Percentiles rank a stretch among this genome's conserved stretches.
Evolutionary conservation across 2,329 filamentous ascomycete species (phyloP).

Genomic region (Aspergillus oerlinghausenensis): DNA sequence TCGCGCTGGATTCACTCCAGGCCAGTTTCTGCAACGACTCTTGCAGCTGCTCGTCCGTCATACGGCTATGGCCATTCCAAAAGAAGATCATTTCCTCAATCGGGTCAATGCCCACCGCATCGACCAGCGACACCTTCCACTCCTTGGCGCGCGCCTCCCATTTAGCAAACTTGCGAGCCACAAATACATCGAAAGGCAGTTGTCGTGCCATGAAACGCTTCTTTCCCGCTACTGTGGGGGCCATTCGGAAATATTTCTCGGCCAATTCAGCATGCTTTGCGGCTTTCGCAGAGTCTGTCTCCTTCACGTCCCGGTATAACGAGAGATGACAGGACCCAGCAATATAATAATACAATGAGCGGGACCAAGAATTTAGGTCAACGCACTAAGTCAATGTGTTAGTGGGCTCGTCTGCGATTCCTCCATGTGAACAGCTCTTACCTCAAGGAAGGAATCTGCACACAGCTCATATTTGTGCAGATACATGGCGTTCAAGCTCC

Average conservation of each 20-base stretch:
- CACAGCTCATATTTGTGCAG: constrained; percentile 71
- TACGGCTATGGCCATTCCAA: constrained; percentile 84
- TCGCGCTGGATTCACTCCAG: constrained; percentile 62
- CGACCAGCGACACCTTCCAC: constrained; percentile 64
- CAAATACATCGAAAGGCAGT: constrained; percentile 83
- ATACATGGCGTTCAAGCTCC: constrained; percentile 72
- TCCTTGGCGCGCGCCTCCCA: constrained; percentile 75
- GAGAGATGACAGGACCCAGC: constrained; percentile 74
- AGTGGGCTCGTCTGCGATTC: neutral
- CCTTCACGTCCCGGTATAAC: constrained; percentile 59
- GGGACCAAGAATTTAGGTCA: constrained; percentile 86
- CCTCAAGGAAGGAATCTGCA: constrained; percentile 66
- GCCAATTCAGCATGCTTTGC: constrained; percentile 59
- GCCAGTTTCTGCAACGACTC: constrained; percentile 58
- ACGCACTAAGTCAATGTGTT: constrained; percentile 49
- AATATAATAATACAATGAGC: constrained; percentile 84
- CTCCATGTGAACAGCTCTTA: constrained; percentile 23
- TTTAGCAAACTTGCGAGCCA: constrained; percentile 76
- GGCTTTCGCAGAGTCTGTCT: constrained; percentile 41
- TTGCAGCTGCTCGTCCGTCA: constrained; percentile 62
- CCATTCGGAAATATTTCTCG: constrained; percentile 65
- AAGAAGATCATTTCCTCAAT: constrained; percentile 89
- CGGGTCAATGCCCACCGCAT: constrained; percentile 76
- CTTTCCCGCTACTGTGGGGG: constrained; percentile 70
- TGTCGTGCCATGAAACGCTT: constrained; percentile 87